Evolutionary conservation across 2,329 filamentous ascomycete genomes (phyloP), one percentile per base, ranked within the genome.

Genomic region (Colletotrichum sp.): DNA sequence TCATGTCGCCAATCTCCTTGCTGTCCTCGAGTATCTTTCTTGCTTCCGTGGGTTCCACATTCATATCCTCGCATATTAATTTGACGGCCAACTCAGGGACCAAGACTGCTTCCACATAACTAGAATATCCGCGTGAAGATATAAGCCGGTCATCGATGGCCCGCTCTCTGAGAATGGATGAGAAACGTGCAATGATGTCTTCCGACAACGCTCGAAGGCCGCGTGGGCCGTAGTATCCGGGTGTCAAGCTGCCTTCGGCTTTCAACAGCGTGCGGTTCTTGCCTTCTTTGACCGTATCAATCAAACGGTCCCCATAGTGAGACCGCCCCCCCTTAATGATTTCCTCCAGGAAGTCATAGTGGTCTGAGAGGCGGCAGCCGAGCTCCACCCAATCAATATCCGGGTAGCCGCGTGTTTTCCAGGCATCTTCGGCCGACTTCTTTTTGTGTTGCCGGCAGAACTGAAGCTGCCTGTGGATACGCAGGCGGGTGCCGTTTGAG

Each of bases 141-240:
- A 96, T 90, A 21, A 95, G 87, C 18, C 88, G 86, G 81, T 96
- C 94, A 69, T 89, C 87, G 18, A 92, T 86, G 3, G 93, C 91
- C 71, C 91, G 88, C 78, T 90, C 87, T 74, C 93, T 92, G 34
- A 96, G 84, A 76, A 90, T 83, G 10, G 87, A 82, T 16, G 90
- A 91, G 81, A 95, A 93, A 63, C 88, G 87, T 5, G 85, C 81
- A 75, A 94, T 92, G 49, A 96, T 90, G 71, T 90, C 90, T 80
- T 95, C 93, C 60, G 92, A 94, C 90, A 98, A 95, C 68, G 90
- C 85, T 65, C 91, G 91, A 68, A 94, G 88, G 2, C 96, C 96
- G 24, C 93, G 90, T 4, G 93, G 90, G 3, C 96, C 96, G 84
- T 98, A 98, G 84, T 98, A 98, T 0, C 96, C 96, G 12, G 94